phyloP scores from a whole-genome alignment of 441 rosid genomes.

The Mallotus japonicus region DNA sequence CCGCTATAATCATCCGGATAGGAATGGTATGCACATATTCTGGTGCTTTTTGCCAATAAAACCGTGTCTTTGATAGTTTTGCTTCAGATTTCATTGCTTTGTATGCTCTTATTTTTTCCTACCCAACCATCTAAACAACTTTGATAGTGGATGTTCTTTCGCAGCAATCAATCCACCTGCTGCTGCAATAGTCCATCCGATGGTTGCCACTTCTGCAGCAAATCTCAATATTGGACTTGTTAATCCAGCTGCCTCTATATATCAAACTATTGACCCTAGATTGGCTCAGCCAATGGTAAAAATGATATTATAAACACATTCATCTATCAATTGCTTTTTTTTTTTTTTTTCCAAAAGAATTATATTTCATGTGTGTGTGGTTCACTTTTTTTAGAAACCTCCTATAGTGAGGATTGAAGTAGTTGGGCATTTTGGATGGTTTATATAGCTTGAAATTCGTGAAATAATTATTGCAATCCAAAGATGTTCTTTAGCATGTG shows the following conservation, averaged over 20 bases:
- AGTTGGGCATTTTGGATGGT: background rate
- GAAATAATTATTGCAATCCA: background rate
- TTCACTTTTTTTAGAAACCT: background rate
- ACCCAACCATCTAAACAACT: background rate
- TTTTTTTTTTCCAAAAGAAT: background rate
- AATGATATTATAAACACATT: slow-evolving; percentile 14
- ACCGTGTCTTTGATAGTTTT: background rate
- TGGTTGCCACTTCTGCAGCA: slow-evolving; percentile 43
- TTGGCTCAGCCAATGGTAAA: slow-evolving; percentile 43
- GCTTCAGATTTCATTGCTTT: slow-evolving; percentile 4
- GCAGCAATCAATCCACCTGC: slow-evolving; percentile 70
- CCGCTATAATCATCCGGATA: slow-evolving; percentile 94
- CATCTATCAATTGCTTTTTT: background rate
- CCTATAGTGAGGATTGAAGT: background rate
- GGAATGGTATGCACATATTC: slow-evolving; percentile 53
- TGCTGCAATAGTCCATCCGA: slow-evolving; percentile 51
- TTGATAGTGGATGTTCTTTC: slow-evolving; percentile 15
- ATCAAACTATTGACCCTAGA: slow-evolving; percentile 56
- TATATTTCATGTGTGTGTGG: background rate
- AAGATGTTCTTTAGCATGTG: background rate
- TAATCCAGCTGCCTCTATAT: slow-evolving; percentile 59
- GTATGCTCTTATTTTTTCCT: background rate
- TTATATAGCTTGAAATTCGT: background rate
- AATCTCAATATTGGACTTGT: slow-evolving; percentile 53
- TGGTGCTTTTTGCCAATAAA: background rate